A percentile compares a stretch with the other conserved stretches of the same genome.
These are phyloP conservation scores for Lumnitzera racemosa DNA, from an alignment of 345 rosid genomes.

Conservation along the genomic window DNA sequence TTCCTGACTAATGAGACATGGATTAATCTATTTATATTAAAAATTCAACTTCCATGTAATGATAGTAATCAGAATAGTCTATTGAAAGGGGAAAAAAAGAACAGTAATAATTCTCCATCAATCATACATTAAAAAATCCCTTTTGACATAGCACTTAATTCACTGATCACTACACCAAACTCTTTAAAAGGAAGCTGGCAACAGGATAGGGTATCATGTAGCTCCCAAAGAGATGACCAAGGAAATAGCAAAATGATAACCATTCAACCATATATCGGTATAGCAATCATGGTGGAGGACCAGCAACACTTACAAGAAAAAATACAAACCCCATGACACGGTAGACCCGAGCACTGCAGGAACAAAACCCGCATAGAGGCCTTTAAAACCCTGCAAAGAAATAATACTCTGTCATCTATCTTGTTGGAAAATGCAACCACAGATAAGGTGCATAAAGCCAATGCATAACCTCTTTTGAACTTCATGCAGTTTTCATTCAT, in stretches of 20 bases:
- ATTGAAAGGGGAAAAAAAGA: background rate
- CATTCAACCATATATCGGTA: no score
- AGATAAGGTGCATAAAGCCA: background rate
- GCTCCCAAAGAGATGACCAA: background rate
- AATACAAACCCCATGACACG: constrained; percentile 82
- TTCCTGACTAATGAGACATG: background rate
- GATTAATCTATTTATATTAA: background rate
- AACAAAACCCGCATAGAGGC: constrained; percentile 80
- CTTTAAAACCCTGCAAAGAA: constrained; percentile 60
- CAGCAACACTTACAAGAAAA: constrained; percentile 65
- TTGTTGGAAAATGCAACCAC: no score
- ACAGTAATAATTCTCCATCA: background rate
- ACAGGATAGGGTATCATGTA: no score
- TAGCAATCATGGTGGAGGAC: no score
- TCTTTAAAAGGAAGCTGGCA: no score
- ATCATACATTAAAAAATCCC: no score
- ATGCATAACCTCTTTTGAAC: background rate
- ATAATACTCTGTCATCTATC: background rate
- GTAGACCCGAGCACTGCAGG: constrained; percentile 90
- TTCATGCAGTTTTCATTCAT: background rate
- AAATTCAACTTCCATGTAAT: no score
- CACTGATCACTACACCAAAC: no score
- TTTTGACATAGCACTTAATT: background rate
- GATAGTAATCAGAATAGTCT: no score
- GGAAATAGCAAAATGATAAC: no score